These are phyloP conservation scores for Tylopilus rubrobrunneus DNA, from an alignment of 768 basidiomycete genomes.

Conservation along the genomic window DNA sequence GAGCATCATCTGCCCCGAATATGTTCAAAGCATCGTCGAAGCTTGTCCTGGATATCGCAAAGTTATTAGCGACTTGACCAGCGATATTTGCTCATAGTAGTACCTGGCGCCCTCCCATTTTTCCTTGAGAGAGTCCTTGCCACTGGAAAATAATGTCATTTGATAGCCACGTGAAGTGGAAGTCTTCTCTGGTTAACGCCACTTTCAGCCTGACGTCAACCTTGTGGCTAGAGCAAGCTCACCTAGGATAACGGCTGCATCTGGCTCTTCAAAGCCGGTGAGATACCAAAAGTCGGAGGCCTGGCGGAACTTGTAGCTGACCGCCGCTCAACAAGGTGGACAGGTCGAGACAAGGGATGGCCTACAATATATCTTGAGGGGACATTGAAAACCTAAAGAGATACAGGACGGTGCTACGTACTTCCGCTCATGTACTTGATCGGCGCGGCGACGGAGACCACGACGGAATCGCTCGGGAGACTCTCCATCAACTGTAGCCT, in stretches of 20 bases:
- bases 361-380: slow-evolving; percentile 71
- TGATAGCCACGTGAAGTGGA: slow-evolving; percentile 72
- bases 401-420: slow-evolving; percentile 36
- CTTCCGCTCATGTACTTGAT: slow-evolving; percentile 85
- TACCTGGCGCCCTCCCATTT: slow-evolving; percentile 90
- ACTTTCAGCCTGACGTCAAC: slow-evolving; percentile 1
- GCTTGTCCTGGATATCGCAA: slow-evolving; percentile 49
- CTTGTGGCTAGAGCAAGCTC: slow-evolving; percentile 12
- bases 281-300: slow-evolving; percentile 93
- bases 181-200: slow-evolving; percentile 52
- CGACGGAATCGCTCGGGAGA: slow-evolving; percentile 69
- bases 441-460: slow-evolving; percentile 73
- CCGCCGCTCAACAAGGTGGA: slow-evolving; percentile 8
- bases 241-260: slow-evolving; percentile 86
- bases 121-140: slow-evolving; percentile 71
- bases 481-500: slow-evolving; percentile 66
- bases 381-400: slow-evolving; percentile 10
- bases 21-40: slow-evolving; percentile 57
- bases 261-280: slow-evolving; percentile 93
- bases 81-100: neutral
- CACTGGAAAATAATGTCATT: slow-evolving; percentile 81
- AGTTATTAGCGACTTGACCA: neutral
- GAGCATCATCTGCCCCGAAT: slow-evolving; percentile 78
- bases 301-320: slow-evolving; percentile 93
- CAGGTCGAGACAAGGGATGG: slow-evolving; percentile 6